Evolutionary conservation across 345 rosid genomes (phyloP).

Genomic region (Rhodamnia rubescens): DNA sequence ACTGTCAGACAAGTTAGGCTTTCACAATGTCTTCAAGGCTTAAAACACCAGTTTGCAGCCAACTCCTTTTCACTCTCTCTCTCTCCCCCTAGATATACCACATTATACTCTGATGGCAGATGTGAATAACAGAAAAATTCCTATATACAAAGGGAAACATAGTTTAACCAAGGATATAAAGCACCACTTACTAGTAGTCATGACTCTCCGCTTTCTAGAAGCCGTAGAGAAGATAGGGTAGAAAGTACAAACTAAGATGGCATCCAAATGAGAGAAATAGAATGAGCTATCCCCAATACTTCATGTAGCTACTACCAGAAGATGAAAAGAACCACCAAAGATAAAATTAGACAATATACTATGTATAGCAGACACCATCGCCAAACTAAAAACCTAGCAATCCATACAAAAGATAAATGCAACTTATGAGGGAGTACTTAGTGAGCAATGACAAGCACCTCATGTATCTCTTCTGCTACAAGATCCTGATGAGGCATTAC

Average conservation of each 20-base stretch:
- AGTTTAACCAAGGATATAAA: background rate
- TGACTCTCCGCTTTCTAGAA: background rate
- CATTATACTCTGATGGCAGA: background rate
- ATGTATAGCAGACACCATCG: background rate
- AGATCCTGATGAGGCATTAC: slow-evolving; percentile 3
- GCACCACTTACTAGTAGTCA: background rate
- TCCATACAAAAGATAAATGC: background rate
- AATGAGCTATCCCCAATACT: background rate
- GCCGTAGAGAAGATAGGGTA: background rate
- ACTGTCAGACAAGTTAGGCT: background rate
- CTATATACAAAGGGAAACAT: background rate
- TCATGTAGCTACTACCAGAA: background rate
- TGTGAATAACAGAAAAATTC: background rate
- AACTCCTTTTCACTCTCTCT: background rate
- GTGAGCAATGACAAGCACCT: slow-evolving; percentile 19
- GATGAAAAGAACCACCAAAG: background rate
- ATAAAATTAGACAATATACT: background rate
- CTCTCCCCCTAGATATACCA: background rate
- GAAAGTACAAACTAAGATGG: background rate
- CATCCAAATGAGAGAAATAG: background rate
- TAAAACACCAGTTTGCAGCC: background rate
- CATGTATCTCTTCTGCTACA: slow-evolving; percentile 7
- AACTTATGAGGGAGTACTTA: background rate
- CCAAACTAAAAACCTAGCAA: background rate
- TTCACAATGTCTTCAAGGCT: background rate